These are phyloP conservation scores for Byssothecium circinans DNA, from an alignment of 2,329 filamentous ascomycete species.

Conservation along the genomic window DNA sequence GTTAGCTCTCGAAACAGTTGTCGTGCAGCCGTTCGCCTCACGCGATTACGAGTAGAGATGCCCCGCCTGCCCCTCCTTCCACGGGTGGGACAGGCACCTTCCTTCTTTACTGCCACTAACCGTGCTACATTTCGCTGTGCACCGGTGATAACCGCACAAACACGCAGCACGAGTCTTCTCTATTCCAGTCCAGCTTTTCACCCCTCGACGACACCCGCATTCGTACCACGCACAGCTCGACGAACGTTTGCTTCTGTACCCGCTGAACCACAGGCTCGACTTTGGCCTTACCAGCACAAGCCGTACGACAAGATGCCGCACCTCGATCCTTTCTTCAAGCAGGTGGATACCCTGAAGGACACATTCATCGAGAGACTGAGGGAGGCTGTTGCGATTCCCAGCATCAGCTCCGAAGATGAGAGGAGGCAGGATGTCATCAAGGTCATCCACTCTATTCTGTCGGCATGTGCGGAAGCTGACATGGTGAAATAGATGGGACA, in stretches of 20 bases:
- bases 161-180: not conserved
- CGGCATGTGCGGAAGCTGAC: conserved; percentile 2
- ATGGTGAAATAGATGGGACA: conserved; percentile 72
- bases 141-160: conserved; percentile 36
- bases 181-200: conserved; percentile 11
- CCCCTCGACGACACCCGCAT: conserved; percentile 10
- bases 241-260: conserved; percentile 12
- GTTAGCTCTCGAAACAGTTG: too few relatives aligned
- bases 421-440: conserved; percentile 89
- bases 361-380: conserved; percentile 87
- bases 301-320: conserved; percentile 72
- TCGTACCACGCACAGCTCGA: conserved; percentile 20
- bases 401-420: conserved; percentile 87
- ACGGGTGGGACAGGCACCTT: conserved; percentile 21
- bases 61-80: conserved; percentile 23
- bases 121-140: conserved; percentile 1
- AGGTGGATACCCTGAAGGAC: conserved; percentile 79
- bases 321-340: conserved; percentile 88
- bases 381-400: conserved; percentile 93
- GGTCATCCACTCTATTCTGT: conserved; percentile 41
- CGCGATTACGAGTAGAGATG: conserved; percentile 10
- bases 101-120: conserved; percentile 27
- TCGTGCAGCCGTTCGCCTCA: too few relatives aligned
- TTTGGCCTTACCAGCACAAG: conserved; percentile 54
- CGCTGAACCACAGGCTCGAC: not conserved